These are phyloP conservation scores for Penicillium cataractarum DNA, from an alignment of 495 filamentous ascomycete genomes.

Conservation along the genomic window DNA sequence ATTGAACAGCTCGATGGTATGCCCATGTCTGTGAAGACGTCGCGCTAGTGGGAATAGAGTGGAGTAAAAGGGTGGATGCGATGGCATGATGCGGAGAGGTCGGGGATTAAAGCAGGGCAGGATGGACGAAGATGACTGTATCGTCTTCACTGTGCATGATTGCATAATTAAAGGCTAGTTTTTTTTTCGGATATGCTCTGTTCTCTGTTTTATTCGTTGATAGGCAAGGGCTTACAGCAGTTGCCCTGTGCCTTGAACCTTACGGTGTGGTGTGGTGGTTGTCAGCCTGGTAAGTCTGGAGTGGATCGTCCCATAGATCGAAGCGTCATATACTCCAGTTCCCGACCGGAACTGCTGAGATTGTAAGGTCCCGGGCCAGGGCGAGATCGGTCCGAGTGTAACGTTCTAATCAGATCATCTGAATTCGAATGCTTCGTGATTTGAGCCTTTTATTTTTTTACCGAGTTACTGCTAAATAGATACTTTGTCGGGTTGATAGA, in stretches of 20 bases:
- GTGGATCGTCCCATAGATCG: background rate
- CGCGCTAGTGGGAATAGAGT: background rate
- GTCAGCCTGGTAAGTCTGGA: no score
- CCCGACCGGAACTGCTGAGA: background rate
- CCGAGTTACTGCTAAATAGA: background rate
- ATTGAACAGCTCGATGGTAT: background rate
- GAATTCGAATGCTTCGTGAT: background rate
- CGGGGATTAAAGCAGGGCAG: background rate
- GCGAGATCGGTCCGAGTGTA: background rate
- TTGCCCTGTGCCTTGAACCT: no score
- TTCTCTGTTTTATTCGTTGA: background rate
- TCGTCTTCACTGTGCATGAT: background rate
- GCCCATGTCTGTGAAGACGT: no score
- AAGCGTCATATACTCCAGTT: slow-evolving; percentile 2
- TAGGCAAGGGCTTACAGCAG: background rate
- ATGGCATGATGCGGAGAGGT: background rate
- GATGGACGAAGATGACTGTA: background rate
- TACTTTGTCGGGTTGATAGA: background rate
- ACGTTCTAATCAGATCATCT: background rate
- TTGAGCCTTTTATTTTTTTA: background rate
- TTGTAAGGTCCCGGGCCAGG: background rate
- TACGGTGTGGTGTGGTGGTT: background rate
- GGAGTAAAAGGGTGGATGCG: background rate
- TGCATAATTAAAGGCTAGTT: background rate
- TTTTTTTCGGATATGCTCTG: no score